These are phyloP conservation scores for Beta corolliflora DNA, from an alignment of 179 eudicot species.

Conservation along the genomic window DNA sequence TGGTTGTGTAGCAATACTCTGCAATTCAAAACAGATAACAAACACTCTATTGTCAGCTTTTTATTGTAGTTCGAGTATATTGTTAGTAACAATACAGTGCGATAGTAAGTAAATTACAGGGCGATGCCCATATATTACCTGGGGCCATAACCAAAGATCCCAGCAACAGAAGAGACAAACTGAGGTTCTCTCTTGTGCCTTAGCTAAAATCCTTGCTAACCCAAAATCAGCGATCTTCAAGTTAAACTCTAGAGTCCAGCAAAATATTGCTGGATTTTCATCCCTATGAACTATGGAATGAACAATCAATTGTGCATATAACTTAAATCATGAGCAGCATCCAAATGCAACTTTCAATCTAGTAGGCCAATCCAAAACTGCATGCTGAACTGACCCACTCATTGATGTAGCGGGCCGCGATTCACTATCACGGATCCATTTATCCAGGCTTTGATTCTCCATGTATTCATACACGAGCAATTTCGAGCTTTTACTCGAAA, in stretches of 20 bases:
- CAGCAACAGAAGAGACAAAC: slow-evolving; percentile 69
- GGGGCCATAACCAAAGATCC: slow-evolving; percentile 97
- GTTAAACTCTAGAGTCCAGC: slow-evolving; percentile 70
- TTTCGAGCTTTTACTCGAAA: slow-evolving; percentile 71
- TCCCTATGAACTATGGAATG: slow-evolving; percentile 82
- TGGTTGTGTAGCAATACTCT: slow-evolving; percentile 58
- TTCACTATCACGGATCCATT: slow-evolving; percentile 60
- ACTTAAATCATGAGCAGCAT: slow-evolving; percentile 78
- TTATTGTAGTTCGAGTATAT: no score
- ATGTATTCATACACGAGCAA: slow-evolving; percentile 83
- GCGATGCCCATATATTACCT: slow-evolving; percentile 37
- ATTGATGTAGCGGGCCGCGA: not conserved
- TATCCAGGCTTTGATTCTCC: slow-evolving; percentile 80
- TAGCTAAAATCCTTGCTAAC: slow-evolving; percentile 50
- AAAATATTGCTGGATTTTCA: slow-evolving; percentile 84
- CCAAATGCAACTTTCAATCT: slow-evolving; percentile 71
- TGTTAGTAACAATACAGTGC: no score
- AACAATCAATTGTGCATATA: slow-evolving; percentile 91
- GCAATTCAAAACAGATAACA: slow-evolving; percentile 5
- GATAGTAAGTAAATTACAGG: no score
- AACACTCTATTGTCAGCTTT: not conserved
- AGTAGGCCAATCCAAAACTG: slow-evolving; percentile 69
- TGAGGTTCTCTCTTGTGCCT: slow-evolving; percentile 51
- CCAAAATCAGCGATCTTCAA: slow-evolving; percentile 90
- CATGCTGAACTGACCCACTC: not conserved